These are phyloP conservation scores for Thermoascus crustaceus DNA, from an alignment of 2,329 filamentous ascomycete genomes.

Conservation along the genomic window DNA sequence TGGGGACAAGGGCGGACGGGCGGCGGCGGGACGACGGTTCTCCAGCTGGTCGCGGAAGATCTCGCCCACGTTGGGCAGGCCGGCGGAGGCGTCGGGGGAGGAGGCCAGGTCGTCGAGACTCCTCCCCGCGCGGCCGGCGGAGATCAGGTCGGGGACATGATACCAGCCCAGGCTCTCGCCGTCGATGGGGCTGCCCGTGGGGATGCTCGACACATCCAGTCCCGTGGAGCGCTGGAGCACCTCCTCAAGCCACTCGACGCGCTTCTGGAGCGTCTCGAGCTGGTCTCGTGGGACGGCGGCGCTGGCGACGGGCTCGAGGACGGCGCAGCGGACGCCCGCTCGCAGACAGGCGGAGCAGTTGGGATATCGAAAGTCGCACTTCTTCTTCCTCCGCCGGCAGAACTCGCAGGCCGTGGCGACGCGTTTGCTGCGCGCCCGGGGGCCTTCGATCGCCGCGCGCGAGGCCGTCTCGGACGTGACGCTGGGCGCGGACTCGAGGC, in stretches of 20 bases:
- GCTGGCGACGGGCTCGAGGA: constrained; percentile 30
- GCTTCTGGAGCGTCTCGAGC: constrained; percentile 32
- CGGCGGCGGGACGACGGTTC: constrained; percentile 27
- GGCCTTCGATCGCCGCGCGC: neutral
- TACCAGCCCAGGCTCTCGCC: constrained; percentile 28
- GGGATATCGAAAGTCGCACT: constrained; percentile 35
- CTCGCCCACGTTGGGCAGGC: constrained; percentile 30
- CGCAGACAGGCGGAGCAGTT: constrained; percentile 34
- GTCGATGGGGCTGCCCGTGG: constrained; percentile 26
- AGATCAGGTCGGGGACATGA: constrained; percentile 29
- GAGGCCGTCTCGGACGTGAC: constrained; percentile 1
- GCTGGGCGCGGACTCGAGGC: constrained; percentile 1
- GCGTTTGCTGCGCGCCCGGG: constrained; percentile 17
- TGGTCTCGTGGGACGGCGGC: constrained; percentile 32
- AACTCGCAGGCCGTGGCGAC: constrained; percentile 35
- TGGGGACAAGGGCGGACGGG: constrained; percentile 21
- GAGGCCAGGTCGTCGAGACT: constrained; percentile 14
- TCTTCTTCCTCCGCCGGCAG: constrained; percentile 34
- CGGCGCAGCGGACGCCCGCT: constrained; percentile 33
- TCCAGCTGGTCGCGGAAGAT: constrained; percentile 33
- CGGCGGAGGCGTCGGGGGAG: constrained; percentile 11
- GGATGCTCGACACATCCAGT: constrained; percentile 23
- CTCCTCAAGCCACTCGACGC: constrained; percentile 32
- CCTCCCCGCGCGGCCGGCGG: constrained; percentile 17
- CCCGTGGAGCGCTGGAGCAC: constrained; percentile 28